Percentiles rank a stretch among this genome's conserved stretches.
phyloP scores from a whole-genome alignment of 148 eudicot genomes.

The Tetragonia tetragonoides region DNA sequence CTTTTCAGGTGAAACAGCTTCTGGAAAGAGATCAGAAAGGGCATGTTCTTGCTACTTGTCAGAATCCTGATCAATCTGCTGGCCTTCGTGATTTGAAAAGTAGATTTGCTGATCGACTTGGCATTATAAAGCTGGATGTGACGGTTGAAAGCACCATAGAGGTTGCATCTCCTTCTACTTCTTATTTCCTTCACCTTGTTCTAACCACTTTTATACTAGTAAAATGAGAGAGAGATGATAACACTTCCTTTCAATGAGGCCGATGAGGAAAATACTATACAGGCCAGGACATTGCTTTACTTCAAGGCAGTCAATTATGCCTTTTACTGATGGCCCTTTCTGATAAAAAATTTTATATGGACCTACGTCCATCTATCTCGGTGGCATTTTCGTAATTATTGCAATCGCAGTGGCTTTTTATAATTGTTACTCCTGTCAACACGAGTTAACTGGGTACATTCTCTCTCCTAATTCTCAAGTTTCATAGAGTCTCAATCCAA shows the following conservation, averaged over 20 bases:
- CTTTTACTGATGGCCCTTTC: not conserved
- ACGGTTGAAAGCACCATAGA: conserved; percentile 71
- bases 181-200: not conserved
- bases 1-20: conserved; percentile 71
- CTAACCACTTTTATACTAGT: not conserved
- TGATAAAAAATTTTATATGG: too few species aligned
- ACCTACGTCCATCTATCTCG: too few species aligned
- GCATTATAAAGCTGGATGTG: conserved; percentile 65
- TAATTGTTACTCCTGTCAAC: too few species aligned
- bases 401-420: too few species aligned
- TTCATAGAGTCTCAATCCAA: too few species aligned
- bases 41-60: conserved; percentile 82
- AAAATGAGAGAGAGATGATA: too few species aligned
- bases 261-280: not conserved
- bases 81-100: conserved; percentile 68
- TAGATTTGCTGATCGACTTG: conserved; percentile 65
- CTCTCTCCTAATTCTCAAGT: too few species aligned
- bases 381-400: too few species aligned
- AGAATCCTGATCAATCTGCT: conserved; percentile 60
- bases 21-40: conserved; percentile 64
- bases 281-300: not conserved
- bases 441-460: too few species aligned
- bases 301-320: not conserved
- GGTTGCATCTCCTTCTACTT: conserved; percentile 36
- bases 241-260: not conserved